phyloP scores from a whole-genome alignment of 345 rosid genomes.

The Clausena lansium region DNA sequence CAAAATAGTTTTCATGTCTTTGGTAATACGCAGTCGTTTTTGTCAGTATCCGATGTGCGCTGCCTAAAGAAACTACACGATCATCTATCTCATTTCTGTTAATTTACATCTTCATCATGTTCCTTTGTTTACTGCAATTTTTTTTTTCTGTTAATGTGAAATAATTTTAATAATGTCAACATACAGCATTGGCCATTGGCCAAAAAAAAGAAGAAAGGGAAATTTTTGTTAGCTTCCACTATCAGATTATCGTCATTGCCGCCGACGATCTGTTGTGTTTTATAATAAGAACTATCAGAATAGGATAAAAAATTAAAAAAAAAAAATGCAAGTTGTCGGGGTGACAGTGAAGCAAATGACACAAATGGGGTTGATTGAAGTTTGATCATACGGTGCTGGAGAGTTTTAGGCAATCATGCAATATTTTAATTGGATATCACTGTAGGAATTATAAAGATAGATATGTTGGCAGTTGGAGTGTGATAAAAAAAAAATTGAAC shows the following conservation, averaged over 20 bases:
- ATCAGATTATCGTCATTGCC: slow-evolving; percentile 11
- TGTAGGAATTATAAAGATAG: too few species aligned
- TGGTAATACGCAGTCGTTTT: slow-evolving; percentile 29
- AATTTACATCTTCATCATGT: not conserved
- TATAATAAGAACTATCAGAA: not conserved
- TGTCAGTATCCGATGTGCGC: slow-evolving; percentile 26
- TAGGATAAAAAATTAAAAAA: too few species aligned
- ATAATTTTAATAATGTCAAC: slow-evolving; percentile 11
- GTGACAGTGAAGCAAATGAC: not conserved
- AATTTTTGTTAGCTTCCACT: not conserved
- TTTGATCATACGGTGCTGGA: too few species aligned
- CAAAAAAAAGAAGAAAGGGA: not conserved
- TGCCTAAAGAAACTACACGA: slow-evolving; percentile 7
- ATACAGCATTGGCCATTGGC: not conserved
- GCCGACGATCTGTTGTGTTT: not conserved
- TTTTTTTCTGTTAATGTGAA: slow-evolving; percentile 2
- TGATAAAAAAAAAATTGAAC: not conserved
- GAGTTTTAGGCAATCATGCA: too few species aligned
- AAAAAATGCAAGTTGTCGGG: slow-evolving; percentile 3
- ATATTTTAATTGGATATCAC: too few species aligned
- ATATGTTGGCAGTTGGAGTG: too few species aligned
- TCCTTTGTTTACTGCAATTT: not conserved
- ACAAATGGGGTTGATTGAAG: not conserved
- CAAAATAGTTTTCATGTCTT: not conserved
- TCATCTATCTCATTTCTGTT: not conserved